phyloP scores from a whole-genome alignment of 176 grass and related monocot species.

The Avena sativa region DNA sequence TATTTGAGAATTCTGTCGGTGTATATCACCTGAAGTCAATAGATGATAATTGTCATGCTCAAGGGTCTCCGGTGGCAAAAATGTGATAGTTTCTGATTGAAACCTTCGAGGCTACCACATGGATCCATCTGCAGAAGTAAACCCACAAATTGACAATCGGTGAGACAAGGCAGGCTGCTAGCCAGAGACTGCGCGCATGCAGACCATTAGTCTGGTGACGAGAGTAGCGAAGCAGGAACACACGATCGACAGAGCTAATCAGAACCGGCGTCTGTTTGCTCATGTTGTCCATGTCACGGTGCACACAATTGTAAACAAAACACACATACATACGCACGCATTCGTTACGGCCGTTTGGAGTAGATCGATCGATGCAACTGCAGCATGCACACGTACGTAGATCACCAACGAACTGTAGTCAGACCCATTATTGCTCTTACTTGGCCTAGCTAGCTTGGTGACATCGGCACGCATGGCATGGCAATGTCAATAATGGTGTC shows the following conservation, averaged over 20 bases:
- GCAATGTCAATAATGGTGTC: neutral
- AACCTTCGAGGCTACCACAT: neutral
- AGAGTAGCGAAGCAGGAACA: neutral
- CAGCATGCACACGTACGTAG: neutral
- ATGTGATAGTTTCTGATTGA: neutral
- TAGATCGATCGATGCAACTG: neutral
- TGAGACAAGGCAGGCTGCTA: neutral
- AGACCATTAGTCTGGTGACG: neutral
- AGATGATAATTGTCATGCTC: no score
- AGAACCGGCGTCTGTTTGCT: neutral
- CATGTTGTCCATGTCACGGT: neutral
- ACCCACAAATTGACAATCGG: neutral
- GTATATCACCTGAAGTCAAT: neutral
- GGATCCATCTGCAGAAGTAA: neutral
- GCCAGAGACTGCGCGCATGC: neutral
- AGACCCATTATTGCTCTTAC: conserved; percentile 10
- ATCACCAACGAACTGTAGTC: conserved; percentile 11
- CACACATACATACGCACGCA: neutral
- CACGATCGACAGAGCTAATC: neutral
- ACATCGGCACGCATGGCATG: neutral
- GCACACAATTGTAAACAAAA: neutral
- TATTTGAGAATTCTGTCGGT: neutral
- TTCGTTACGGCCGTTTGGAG: conserved; percentile 22
- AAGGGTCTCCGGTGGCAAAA: neutral
- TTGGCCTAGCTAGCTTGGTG: conserved; percentile 3